Base-by-base conservation (phyloP, 371 early-diverging fungal species). In the Batkoa obscura region DNA sequence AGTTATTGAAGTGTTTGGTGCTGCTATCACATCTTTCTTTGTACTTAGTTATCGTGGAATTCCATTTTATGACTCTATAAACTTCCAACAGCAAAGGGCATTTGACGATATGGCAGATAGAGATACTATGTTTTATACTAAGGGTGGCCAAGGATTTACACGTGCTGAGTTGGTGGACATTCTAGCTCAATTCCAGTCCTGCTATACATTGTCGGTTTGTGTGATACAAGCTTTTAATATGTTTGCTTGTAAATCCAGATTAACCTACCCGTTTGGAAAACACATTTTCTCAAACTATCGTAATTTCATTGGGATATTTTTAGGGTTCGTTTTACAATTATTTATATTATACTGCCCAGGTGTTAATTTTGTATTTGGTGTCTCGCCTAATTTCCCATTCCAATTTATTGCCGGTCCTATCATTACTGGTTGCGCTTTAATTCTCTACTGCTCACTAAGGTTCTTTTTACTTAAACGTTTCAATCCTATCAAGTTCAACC, bases 211-310 rank as follows among this genome's bases (percentile, higher is more conserved):
- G 50, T 66, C 72, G 49, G 69, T 96, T 17, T 74, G 90, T 78
- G 72, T 90, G 57, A 71, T 72, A 66, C 97, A 96, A 65, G 72
- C 80, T 62, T 92, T 88, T 75, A 96, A 94, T 69, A 64, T 89
- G 70, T 90, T 94, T 64, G 81, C 86, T 32, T 86, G 88, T 72
- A 95, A 94, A 73, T 77, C 82, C 42, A 70, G 80, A 12, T 72
- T 79, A 57, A 68, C 76, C 2, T 62, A 82, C 50, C 90, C 92
- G 31, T 83, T 80, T 58, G 87, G 90, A 13, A 61, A 59, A 47
- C 83, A 80, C 68, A 83, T 89, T 80, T 79, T 92, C 65, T 66
- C 74, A 36, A 94, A 94, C 76, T 59, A 59, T 36, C 63, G 64
- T 6, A 82, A 78, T 12, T 91, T 83, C 64, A 45, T 64, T 54